phyloP scores from a whole-genome alignment of 2,329 filamentous ascomycete species.

The Fusarium hainanense region DNA sequence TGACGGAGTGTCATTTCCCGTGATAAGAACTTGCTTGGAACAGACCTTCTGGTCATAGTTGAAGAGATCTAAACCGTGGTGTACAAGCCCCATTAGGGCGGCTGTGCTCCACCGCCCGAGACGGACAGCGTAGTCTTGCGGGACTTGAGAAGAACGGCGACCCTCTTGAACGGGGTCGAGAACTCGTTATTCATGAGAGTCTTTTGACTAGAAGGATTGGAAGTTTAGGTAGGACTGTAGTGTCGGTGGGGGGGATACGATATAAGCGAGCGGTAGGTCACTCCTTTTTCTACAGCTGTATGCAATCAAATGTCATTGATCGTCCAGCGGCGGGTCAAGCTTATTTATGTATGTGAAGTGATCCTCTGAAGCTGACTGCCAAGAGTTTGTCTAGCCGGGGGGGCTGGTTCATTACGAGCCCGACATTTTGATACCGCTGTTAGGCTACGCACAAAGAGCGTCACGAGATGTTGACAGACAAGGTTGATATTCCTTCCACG shows the following conservation, averaged over 20 bases:
- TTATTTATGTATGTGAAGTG: slow-evolving; percentile 34
- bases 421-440: not conserved
- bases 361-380: slow-evolving; percentile 26
- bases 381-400: slow-evolving; percentile 33
- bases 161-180: slow-evolving; percentile 39
- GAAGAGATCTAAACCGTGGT: slow-evolving; percentile 51
- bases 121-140: slow-evolving; percentile 41
- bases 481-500: slow-evolving; percentile 5
- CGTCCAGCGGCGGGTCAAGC: slow-evolving; percentile 19
- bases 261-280: slow-evolving; percentile 9
- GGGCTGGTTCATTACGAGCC: slow-evolving; percentile 18
- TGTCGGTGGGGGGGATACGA: not conserved
- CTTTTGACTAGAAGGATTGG: slow-evolving; percentile 6
- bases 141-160: slow-evolving; percentile 40
- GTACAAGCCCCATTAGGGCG: slow-evolving; percentile 44
- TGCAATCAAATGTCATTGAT: slow-evolving; percentile 6
- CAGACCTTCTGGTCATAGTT: slow-evolving; percentile 51
- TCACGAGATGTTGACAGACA: slow-evolving; percentile 4
- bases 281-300: not conserved
- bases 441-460: slow-evolving; percentile 5
- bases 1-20: slow-evolving; percentile 44
- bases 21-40: slow-evolving; percentile 51
- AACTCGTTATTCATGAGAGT: slow-evolving; percentile 40
- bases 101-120: slow-evolving; percentile 41
- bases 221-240: not conserved